These are phyloP conservation scores for Stevia rebaudiana DNA, from an alignment of 140 eudicot genomes.

Conservation along the genomic window DNA sequence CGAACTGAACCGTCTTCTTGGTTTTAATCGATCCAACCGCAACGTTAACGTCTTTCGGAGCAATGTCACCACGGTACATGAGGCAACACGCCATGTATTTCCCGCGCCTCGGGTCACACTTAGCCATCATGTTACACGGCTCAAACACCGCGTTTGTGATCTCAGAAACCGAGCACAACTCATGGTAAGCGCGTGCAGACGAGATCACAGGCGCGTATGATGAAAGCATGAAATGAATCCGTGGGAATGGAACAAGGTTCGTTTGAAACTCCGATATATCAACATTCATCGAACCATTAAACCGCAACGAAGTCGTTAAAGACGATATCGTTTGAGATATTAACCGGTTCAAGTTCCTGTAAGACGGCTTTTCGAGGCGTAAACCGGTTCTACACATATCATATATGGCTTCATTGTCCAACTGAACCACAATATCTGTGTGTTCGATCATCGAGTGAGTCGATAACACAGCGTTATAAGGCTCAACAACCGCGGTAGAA, in stretches of 20 bases:
- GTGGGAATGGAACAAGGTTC: slow-evolving; percentile 51
- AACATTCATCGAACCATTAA: slow-evolving; percentile 49
- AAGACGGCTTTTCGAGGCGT: slow-evolving; percentile 48
- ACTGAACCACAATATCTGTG: slow-evolving; percentile 53
- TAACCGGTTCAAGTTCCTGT: slow-evolving; percentile 48
- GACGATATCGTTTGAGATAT: slow-evolving; percentile 56
- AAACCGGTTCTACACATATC: slow-evolving; percentile 21
- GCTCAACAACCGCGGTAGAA: slow-evolving; percentile 68
- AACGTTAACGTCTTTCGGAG: slow-evolving; percentile 44
- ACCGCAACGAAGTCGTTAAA: slow-evolving; percentile 51
- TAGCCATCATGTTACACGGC: slow-evolving; percentile 55
- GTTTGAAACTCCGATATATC: slow-evolving; percentile 56
- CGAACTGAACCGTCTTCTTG: slow-evolving; percentile 43
- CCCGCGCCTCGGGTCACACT: slow-evolving; percentile 49
- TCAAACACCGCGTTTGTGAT: slow-evolving; percentile 56
- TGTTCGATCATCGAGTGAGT: slow-evolving; percentile 53
- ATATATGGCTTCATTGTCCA: slow-evolving; percentile 63
- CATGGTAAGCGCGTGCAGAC: slow-evolving; percentile 39
- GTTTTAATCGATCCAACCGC: slow-evolving; percentile 48
- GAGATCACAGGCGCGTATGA: slow-evolving; percentile 56
- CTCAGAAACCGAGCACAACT: slow-evolving; percentile 42
- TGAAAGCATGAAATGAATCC: slow-evolving; percentile 60
- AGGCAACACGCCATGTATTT: slow-evolving; percentile 60
- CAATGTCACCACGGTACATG: slow-evolving; percentile 58
- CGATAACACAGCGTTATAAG: slow-evolving; percentile 54